A percentile compares a stretch with the other conserved stretches of the same genome.
Evolutionary conservation across 352 stramenopile genomes (phyloP).

Genomic region (Globisporangium okanoganense): DNA sequence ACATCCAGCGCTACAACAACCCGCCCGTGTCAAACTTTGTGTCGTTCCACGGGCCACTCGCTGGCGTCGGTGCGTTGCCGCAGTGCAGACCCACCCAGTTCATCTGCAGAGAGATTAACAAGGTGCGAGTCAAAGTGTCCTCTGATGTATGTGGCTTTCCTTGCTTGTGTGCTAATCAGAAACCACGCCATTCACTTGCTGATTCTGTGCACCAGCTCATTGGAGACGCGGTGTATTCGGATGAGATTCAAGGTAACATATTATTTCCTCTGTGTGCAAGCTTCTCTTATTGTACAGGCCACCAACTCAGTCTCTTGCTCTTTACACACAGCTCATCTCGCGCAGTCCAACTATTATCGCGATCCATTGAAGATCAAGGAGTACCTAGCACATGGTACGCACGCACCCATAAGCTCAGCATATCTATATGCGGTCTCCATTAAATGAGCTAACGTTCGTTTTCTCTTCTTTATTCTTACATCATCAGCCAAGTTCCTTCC

Average conservation of each 20-base stretch:
- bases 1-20: conserved; percentile 92
- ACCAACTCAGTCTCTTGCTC: no score
- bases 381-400: conserved; percentile 62
- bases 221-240: conserved; percentile 80
- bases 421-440: not conserved
- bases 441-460: not conserved
- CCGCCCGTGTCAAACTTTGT: conserved; percentile 90
- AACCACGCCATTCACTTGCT: not conserved
- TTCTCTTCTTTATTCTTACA: not conserved
- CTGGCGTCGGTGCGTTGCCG: conserved; percentile 86
- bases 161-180: not conserved
- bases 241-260: conserved; percentile 81
- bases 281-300: no score
- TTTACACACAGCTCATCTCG: conserved; percentile 68
- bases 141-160: conserved; percentile 5
- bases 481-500: conserved; percentile 65
- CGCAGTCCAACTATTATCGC: conserved; percentile 94
- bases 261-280: no score
- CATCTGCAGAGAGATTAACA: conserved; percentile 84
- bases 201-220: conserved; percentile 59
- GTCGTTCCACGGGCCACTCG: conserved; percentile 90
- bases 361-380: conserved; percentile 75
- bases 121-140: conserved; percentile 22
- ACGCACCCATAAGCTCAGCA: not conserved
- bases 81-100: conserved; percentile 82